These are phyloP conservation scores for Beauveria bassiana DNA, from an alignment of 2,329 filamentous ascomycete species.

Conservation along the genomic window DNA sequence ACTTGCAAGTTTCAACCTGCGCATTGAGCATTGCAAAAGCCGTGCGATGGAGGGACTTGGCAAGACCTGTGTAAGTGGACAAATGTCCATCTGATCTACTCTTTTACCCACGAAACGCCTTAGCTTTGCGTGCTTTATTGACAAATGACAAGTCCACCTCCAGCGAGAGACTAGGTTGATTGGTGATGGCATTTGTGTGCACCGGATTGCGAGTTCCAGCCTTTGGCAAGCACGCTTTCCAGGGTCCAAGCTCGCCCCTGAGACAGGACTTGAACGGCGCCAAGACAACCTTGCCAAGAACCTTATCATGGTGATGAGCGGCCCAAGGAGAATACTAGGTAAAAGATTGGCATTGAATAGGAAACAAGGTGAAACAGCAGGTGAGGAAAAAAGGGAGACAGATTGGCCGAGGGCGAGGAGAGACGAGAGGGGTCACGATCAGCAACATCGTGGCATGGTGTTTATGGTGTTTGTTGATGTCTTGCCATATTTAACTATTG, in stretches of 20 bases:
- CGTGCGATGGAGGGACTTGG: not conserved
- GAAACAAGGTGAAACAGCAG: constrained; percentile 4
- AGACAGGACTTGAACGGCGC: not conserved
- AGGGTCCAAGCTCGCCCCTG: constrained; percentile 9
- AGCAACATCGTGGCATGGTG: constrained; percentile 1
- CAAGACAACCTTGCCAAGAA: constrained; percentile 8
- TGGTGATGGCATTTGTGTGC: not conserved
- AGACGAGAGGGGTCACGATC: not conserved
- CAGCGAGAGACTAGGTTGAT: not conserved
- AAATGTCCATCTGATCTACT: constrained; percentile 6
- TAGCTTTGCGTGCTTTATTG: not conserved
- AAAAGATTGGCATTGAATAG: not conserved
- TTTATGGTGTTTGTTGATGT: not conserved
- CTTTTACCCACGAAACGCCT: not conserved
- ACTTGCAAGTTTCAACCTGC: constrained; percentile 5
- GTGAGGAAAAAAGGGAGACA: not conserved
- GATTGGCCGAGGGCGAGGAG: constrained; percentile 1
- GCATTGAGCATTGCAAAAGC: not conserved
- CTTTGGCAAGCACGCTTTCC: not conserved
- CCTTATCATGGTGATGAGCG: constrained; percentile 3
- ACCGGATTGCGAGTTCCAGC: not conserved
- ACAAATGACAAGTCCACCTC: not conserved
- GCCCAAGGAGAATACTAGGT: not conserved
- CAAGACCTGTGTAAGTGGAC: constrained; percentile 8
- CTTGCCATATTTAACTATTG: not conserved